A percentile compares a stretch with the other conserved stretches of the same genome.
Conservation (phyloP, 768 basidiomycete species). For the Lentinula raphanica region DNA sequence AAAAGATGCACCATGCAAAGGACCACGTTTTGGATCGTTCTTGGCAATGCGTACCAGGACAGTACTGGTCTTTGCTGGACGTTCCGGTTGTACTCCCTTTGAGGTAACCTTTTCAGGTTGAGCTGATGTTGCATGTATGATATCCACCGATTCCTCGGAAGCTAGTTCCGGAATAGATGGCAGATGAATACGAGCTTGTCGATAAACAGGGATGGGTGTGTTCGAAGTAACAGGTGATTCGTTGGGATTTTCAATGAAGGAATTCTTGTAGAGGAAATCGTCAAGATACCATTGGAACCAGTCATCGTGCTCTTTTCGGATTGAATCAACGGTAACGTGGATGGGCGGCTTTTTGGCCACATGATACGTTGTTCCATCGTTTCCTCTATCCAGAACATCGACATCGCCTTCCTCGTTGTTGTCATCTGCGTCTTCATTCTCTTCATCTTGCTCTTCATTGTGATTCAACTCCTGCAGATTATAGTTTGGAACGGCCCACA, state of each 20-base stretch:
- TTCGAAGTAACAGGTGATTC: conserved; percentile 8
- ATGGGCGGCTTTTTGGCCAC: background rate
- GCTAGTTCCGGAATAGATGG: conserved; percentile 14
- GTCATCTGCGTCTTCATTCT: background rate
- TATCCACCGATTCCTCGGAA: too few species aligned
- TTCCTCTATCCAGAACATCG: background rate
- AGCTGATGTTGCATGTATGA: too few species aligned
- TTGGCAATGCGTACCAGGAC: conserved; percentile 13
- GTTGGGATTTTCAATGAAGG: background rate
- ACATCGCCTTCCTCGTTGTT: too few species aligned
- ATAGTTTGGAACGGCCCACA: conserved; percentile 20
- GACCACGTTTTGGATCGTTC: background rate
- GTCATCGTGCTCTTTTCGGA: background rate
- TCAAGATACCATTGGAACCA: background rate
- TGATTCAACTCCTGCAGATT: conserved; percentile 11
- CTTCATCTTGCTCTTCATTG: background rate
- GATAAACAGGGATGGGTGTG: conserved; percentile 18
- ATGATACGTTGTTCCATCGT: background rate
- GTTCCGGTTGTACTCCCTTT: conserved; percentile 13
- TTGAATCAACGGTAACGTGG: background rate
- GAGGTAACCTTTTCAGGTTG: too few species aligned
- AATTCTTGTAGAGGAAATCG: background rate
- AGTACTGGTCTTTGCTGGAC: conserved; percentile 16
- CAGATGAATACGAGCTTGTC: conserved; percentile 10
- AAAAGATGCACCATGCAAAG: conserved; percentile 7